Conservation (phyloP, 2,329 filamentous ascomycete species). For the Fusarium denticulatum region DNA sequence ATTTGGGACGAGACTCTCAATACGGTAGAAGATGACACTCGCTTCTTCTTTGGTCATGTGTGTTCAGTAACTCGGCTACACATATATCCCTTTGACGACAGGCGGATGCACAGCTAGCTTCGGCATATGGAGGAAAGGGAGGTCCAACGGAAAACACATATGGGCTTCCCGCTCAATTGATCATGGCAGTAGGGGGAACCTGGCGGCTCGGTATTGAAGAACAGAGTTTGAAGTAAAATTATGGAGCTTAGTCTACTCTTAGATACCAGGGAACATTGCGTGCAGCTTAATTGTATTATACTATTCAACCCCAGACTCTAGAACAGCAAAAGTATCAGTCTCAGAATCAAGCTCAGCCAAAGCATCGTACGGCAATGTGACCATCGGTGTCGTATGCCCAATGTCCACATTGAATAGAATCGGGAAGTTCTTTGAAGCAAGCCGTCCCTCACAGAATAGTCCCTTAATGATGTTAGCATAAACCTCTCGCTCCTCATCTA, state of each 20-base stretch:
- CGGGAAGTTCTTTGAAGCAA: slow-evolving; percentile 49
- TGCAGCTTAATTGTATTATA: accelerated
- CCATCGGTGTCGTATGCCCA: slow-evolving; percentile 54
- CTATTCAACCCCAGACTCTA: slow-evolving; percentile 37
- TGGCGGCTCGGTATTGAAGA: background rate
- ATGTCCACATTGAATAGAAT: slow-evolving; percentile 56
- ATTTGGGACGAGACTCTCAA: background rate
- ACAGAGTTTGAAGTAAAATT: background rate
- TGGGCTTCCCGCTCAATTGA: too few species aligned
- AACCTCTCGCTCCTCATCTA: slow-evolving; percentile 40
- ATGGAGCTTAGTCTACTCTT: background rate
- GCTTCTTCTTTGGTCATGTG: background rate
- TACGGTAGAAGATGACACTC: accelerated
- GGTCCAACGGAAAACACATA: too few species aligned
- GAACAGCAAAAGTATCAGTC: slow-evolving; percentile 48
- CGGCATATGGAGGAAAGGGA: background rate
- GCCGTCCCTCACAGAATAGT: slow-evolving; percentile 48
- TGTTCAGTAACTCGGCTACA: background rate
- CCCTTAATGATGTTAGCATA: slow-evolving; percentile 47
- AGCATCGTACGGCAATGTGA: slow-evolving; percentile 54
- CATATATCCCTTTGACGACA: background rate
- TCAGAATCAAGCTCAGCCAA: slow-evolving; percentile 52
- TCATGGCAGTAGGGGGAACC: too few species aligned
- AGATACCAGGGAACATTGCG: background rate
- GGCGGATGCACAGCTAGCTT: background rate